Conservation (phyloP, 2,329 filamentous ascomycete genomes). For the Xylariaceae sp. region DNA sequence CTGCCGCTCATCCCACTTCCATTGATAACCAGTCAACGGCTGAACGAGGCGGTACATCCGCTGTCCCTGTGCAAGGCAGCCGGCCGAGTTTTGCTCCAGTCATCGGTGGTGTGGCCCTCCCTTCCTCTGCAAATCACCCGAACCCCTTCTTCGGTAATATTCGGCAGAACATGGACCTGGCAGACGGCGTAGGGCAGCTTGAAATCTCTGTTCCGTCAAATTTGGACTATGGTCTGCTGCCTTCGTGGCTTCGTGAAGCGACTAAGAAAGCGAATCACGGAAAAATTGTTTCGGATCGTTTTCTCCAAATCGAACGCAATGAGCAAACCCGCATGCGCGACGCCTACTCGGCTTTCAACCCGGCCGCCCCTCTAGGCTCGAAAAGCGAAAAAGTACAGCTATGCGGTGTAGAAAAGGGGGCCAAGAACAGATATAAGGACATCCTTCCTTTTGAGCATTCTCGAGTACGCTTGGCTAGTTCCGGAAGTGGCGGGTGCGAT, state of each 20-base stretch:
- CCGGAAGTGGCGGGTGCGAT: constrained; percentile 67
- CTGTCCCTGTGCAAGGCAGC: constrained; percentile 41
- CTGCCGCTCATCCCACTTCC: constrained; percentile 57
- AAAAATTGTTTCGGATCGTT: constrained; percentile 74
- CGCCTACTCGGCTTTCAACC: constrained; percentile 51
- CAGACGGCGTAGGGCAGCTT: constrained; percentile 85
- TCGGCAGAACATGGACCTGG: constrained; percentile 90
- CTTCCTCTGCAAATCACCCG: constrained; percentile 58
- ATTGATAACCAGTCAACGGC: constrained; percentile 51
- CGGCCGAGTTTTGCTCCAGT: constrained; percentile 58
- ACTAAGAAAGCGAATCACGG: constrained; percentile 65
- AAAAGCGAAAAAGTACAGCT: constrained; percentile 55
- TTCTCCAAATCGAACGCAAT: constrained; percentile 73
- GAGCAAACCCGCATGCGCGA: constrained; percentile 93
- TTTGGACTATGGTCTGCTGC: constrained; percentile 52
- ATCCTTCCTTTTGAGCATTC: constrained; percentile 95
- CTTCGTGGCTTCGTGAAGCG: constrained; percentile 70
- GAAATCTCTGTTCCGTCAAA: constrained; percentile 45
- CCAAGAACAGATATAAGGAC: constrained; percentile 96
- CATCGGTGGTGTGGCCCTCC: constrained; percentile 84
- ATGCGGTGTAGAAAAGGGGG: constrained; percentile 88
- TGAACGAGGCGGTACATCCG: constrained; percentile 45
- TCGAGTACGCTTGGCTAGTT: constrained; percentile 70
- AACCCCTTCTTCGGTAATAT: constrained; percentile 97
- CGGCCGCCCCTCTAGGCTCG: constrained; percentile 31